Evolutionary conservation across 73 alveolate genomes (phyloP), one percentile per base, ranked within the genome.

Genomic region (Blepharisma japonicum): DNA sequence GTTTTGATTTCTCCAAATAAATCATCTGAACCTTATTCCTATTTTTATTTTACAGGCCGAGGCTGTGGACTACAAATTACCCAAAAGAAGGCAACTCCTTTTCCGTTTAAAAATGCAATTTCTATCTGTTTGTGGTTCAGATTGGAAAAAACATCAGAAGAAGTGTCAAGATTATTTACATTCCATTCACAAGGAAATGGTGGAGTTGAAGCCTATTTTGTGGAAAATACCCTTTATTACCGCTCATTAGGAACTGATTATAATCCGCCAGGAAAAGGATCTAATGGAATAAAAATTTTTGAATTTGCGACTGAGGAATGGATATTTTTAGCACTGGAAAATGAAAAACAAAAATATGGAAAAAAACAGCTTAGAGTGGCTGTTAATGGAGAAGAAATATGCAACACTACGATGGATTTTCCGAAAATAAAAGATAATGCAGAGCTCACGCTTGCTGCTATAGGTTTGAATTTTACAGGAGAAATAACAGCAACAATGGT

Each of bases 1-100:
- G 23, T 61, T 61, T 61, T 61, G 74, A 61, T 61, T 25, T 14
- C 47, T 61, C 74, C 38, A 61, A 14, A 61, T 61, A 61, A 61
- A 25, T 39, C 74, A 8, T 39, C 74, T 20, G 74, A n/a, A 39
- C 74, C 74, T 61, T 61, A 61, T 25, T 20, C 50, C 23, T 61
- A 61, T 25, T 61, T 61, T 61, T 61, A 61, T 25, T 61, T 61
- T 25, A 14, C 74, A 39, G 74, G 74, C 18, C 38, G 47, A 18
- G 74, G 74, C 48, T 61, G 47, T 20, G 74, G 74, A 5, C 38
- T 61, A 4, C 47, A 61, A 9, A 61, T 61, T 20, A 18, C 14
- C 11, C 11, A 20, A 14, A 39, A 61, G 23, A 61, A 61, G 23
- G 4, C 39, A 8, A 14, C 49, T 8, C 0, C 2, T 61, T 61